Base-by-base conservation (phyloP, 73 alveolate genomes). In the Blepharisma japonicum region DNA sequence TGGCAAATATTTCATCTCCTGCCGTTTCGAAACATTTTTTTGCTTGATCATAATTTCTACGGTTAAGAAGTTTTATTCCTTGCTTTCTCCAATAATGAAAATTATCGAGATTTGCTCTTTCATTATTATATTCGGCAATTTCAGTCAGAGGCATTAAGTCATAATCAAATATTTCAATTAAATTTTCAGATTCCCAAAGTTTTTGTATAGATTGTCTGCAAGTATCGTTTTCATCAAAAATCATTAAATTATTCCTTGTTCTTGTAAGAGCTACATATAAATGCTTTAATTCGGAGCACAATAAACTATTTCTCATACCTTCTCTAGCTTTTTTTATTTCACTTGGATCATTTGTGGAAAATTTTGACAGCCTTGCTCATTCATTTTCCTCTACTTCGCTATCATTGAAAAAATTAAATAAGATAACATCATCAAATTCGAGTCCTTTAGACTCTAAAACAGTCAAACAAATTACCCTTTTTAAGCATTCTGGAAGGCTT, bases 201-300 rank as follows among this genome's bases (percentile, higher is more conserved):
- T n/a, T n/a, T n/a, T n/a, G 6, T 6, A 51, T 54, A n/a, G n/a
- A n/a, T n/a, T n/a, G n/a, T n/a, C n/a, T n/a, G n/a, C n/a, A n/a
- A n/a, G n/a, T n/a, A n/a, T n/a, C 50, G 45, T 86, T 80, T 54
- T 86, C 88, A 56, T 92, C 98, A 83, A 72, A 92, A 50, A 92
- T 92, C 7, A 92, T 77, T 11, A 92, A 81, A 72, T 96, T 83
- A 20, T 84, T 49, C 86, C 90, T 89, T 0, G 98, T 94, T 71
- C 98, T 77, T 45, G 98, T 92, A 39, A 92, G 78, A n/a, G 96
- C 94, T 42, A 90, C 96, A 81, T 92, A 92, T 7, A 92, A 74
- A 71, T 83, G 83, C 77, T 92, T 92, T 8, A 92, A 77, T 71
- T 92, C 98, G 48, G 84, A 85, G 61, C 98, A 92, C 47, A 92